These are phyloP conservation scores for Barnettozyma pratensis DNA, from an alignment of 805 yeast species.

Conservation along the genomic window DNA sequence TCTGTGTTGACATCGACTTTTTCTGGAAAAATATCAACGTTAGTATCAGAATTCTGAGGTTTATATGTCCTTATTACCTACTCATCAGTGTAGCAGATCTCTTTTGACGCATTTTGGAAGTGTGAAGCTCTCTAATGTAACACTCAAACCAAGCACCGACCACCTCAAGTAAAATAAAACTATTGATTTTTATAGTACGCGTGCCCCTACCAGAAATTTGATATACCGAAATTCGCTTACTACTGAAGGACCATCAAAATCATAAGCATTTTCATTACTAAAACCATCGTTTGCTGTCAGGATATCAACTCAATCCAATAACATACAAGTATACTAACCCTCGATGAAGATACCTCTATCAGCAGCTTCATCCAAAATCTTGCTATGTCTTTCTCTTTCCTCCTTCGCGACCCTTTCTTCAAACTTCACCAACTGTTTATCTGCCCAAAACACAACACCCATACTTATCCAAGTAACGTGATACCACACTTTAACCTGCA, in stretches of 20 bases:
- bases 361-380: constrained; percentile 38
- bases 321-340: constrained; percentile 15
- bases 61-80: constrained; percentile 17
- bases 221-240: too few relatives aligned
- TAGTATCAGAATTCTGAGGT: too few relatives aligned
- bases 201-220: too few relatives aligned
- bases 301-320: too few relatives aligned
- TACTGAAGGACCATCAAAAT: too few relatives aligned
- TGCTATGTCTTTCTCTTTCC: constrained; percentile 31
- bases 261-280: too few relatives aligned
- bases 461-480: constrained; percentile 36
- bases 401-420: constrained; percentile 30
- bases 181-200: too few relatives aligned
- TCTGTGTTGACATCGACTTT: constrained; percentile 48
- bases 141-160: too few relatives aligned
- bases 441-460: constrained; percentile 39
- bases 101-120: constrained; percentile 32
- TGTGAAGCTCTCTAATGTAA: not conserved
- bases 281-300: too few relatives aligned
- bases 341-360: constrained; percentile 39
- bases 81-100: constrained; percentile 36
- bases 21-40: constrained; percentile 23
- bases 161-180: too few relatives aligned
- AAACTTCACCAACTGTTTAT: constrained; percentile 32
- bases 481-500: constrained; percentile 36